Percentiles rank a stretch among this genome's conserved stretches.
These are phyloP conservation scores for Clonostachys solani DNA, from an alignment of 2,329 filamentous ascomycete genomes.

Conservation along the genomic window DNA sequence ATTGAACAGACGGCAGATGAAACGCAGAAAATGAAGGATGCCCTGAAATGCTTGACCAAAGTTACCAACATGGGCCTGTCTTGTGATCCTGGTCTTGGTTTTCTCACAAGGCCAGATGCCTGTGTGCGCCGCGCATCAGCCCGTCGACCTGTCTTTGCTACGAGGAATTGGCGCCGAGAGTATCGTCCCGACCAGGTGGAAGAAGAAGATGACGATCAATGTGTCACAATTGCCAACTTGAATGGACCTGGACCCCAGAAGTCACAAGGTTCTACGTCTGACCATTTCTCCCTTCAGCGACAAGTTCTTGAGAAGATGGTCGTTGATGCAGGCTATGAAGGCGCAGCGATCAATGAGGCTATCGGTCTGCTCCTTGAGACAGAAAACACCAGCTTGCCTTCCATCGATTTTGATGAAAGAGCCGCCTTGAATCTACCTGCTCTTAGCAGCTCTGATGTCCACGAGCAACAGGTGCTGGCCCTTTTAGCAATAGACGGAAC, in stretches of 20 bases:
- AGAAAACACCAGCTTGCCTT: constrained; percentile 19
- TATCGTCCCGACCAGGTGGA: constrained; percentile 2
- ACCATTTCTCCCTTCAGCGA: constrained; percentile 19
- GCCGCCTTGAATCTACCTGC: not conserved
- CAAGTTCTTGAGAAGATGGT: constrained; percentile 29
- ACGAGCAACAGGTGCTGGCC: too few relatives aligned
- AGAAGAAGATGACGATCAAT: constrained; percentile 5
- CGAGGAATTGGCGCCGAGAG: constrained; percentile 14
- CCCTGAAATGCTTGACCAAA: constrained; percentile 49
- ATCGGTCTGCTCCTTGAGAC: constrained; percentile 26
- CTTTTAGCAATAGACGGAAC: not conserved
- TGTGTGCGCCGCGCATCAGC: constrained; percentile 36
- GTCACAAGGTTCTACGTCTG: constrained; percentile 6
- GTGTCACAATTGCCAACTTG: constrained; percentile 15
- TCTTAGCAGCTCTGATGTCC: too few relatives aligned
- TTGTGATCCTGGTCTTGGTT: constrained; percentile 64
- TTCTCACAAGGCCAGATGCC: constrained; percentile 58
- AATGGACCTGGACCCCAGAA: constrained; percentile 12
- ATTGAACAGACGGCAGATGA: constrained; percentile 63
- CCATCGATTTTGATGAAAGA: constrained; percentile 24
- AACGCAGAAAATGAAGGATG: constrained; percentile 54
- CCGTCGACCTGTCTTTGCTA: constrained; percentile 27
- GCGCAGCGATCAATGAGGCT: constrained; percentile 21
- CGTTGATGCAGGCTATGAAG: constrained; percentile 25
- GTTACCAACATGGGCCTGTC: constrained; percentile 63